Percentiles rank a stretch among this genome's conserved stretches.
Conservation (phyloP, 352 stramenopile species). For the Globisporangium nunn region DNA sequence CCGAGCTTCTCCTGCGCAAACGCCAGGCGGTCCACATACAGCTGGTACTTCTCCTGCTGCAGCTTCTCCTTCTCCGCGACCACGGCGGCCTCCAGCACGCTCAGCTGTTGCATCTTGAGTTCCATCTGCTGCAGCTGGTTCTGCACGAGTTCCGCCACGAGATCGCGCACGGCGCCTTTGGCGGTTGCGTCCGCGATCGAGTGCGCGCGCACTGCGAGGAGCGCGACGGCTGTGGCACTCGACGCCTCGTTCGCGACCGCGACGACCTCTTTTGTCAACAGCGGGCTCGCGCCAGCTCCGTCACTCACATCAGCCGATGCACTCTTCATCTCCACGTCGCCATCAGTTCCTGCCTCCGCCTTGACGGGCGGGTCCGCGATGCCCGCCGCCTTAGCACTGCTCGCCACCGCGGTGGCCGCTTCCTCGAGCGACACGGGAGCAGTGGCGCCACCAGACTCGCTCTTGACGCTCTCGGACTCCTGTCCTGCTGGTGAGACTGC, state of each 20-base stretch:
- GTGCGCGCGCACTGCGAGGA: conserved; percentile 50
- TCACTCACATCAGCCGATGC: not conserved
- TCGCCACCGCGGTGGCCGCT: conserved; percentile 30
- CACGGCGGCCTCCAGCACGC: conserved; percentile 46
- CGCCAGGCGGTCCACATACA: conserved; percentile 68
- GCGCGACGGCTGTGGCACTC: conserved; percentile 45
- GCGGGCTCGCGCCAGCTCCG: not conserved
- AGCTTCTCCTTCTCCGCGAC: conserved; percentile 52
- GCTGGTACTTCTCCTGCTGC: conserved; percentile 49
- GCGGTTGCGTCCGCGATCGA: conserved; percentile 35
- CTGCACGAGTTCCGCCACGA: conserved; percentile 53
- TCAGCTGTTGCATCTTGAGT: conserved; percentile 69
- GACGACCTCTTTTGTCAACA: conserved; percentile 43
- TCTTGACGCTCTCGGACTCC: conserved; percentile 1
- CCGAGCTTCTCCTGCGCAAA: conserved; percentile 51
- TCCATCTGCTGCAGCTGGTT: conserved; percentile 74
- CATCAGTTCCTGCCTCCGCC: conserved; percentile 24
- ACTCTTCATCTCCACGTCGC: conserved; percentile 42
- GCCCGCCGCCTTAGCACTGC: conserved; percentile 30
- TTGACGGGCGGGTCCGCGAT: conserved; percentile 29
- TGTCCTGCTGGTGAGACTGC: not conserved
- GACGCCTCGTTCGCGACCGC: conserved; percentile 60
- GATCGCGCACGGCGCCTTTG: conserved; percentile 31
- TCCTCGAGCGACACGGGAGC: conserved; percentile 22
- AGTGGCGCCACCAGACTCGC: conserved; percentile 4